Conservation (phyloP, 768 basidiomycete species). For the Pleurotus ostreatus region DNA sequence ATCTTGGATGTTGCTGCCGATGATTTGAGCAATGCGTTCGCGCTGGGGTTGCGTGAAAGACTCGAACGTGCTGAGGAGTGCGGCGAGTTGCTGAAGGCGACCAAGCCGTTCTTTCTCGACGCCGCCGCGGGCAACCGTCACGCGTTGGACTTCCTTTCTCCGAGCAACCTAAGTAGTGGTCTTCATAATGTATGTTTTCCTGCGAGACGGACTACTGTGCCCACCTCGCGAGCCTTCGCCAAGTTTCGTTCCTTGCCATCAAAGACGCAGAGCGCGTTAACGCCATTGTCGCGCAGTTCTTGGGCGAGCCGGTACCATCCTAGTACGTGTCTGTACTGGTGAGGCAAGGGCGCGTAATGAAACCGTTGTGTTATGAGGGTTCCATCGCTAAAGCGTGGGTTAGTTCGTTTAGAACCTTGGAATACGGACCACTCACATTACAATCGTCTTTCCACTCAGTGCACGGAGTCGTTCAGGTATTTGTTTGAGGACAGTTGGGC, state of each 20-base stretch:
- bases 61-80: constrained; percentile 34
- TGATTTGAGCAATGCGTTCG: constrained; percentile 16
- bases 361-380: constrained; percentile 83
- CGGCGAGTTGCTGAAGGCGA: constrained; percentile 44
- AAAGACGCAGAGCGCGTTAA: constrained; percentile 73
- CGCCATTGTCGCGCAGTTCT: constrained; percentile 54
- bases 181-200: background rate
- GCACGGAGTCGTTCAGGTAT: constrained; percentile 62
- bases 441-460: constrained; percentile 64
- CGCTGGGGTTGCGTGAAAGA: constrained; percentile 26
- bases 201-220: constrained; percentile 10
- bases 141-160: constrained; percentile 43
- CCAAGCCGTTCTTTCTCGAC: constrained; percentile 57
- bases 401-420: constrained; percentile 1
- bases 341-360: constrained; percentile 65
- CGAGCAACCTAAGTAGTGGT: constrained; percentile 43
- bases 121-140: constrained; percentile 46
- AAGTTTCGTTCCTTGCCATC: constrained; percentile 64
- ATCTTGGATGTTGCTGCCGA: background rate
- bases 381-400: constrained; percentile 55
- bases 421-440: constrained; percentile 52
- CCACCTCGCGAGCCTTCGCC: constrained; percentile 73
- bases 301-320: constrained; percentile 72
- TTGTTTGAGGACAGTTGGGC: constrained; percentile 60
- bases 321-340: constrained; percentile 65